These are phyloP conservation scores for Ogataea nonfermentans DNA, from an alignment of 805 yeast genomes.

Conservation along the genomic window DNA sequence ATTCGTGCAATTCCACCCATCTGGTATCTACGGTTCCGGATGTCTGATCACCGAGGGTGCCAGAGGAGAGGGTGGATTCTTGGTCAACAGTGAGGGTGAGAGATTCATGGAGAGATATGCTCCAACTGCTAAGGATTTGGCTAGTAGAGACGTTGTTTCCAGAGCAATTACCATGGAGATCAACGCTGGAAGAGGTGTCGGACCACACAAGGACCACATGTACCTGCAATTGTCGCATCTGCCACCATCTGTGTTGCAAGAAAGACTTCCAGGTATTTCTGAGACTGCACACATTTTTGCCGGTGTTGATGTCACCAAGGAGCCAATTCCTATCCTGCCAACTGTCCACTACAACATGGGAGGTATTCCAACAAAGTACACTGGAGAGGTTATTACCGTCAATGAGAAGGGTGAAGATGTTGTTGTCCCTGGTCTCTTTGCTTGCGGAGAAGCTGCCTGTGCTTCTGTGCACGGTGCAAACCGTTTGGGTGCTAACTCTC, in stretches of 20 bases:
- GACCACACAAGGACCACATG: slow-evolving; percentile 94
- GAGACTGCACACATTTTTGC: slow-evolving; percentile 98
- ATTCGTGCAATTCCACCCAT: slow-evolving; percentile 98
- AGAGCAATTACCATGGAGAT: slow-evolving; percentile 98
- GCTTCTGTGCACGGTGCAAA: slow-evolving; percentile 99
- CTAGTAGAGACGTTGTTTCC: slow-evolving; percentile 97
- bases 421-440: slow-evolving; percentile 88
- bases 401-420: slow-evolving; percentile 87
- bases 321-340: slow-evolving; percentile 97
- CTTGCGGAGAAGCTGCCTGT: slow-evolving; percentile 99
- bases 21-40: slow-evolving; percentile 99
- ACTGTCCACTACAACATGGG: slow-evolving; percentile 99
- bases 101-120: slow-evolving; percentile 99
- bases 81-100: slow-evolving; percentile 96
- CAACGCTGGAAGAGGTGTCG: slow-evolving; percentile 99
- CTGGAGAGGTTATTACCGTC: slow-evolving; percentile 86
- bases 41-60: slow-evolving; percentile 99
- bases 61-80: slow-evolving; percentile 99
- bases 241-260: slow-evolving; percentile 87
- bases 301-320: slow-evolving; percentile 99
- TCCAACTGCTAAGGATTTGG: slow-evolving; percentile 97
- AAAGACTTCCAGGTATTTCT: slow-evolving; percentile 98
- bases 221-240: slow-evolving; percentile 89
- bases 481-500: slow-evolving; percentile 97
- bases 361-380: slow-evolving; percentile 98